Conservation (phyloP, 2,329 filamentous ascomycete species). For the Pestalotiopsis fici region DNA sequence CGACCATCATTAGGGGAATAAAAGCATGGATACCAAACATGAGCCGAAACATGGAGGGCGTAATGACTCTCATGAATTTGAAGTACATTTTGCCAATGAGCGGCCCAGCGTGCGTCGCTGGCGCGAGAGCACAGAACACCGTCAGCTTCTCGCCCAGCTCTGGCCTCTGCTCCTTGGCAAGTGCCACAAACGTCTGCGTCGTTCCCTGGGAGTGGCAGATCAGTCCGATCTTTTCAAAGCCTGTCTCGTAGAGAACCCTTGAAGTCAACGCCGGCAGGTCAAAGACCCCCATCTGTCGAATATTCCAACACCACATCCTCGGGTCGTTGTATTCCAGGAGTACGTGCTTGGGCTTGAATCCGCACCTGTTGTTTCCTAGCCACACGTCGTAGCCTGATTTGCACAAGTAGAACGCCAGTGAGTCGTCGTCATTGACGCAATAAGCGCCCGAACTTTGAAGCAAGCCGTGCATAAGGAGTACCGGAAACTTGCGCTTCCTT, state of each 20-base stretch:
- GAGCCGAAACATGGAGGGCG: conserved; percentile 72
- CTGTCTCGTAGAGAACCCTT: conserved; percentile 78
- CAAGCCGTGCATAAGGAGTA: conserved; percentile 85
- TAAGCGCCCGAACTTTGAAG: conserved; percentile 87
- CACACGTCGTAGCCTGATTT: conserved; percentile 94
- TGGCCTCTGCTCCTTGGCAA: conserved; percentile 87
- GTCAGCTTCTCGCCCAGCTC: conserved; percentile 81
- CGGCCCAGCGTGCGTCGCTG: conserved; percentile 86
- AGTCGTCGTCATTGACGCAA: conserved; percentile 87
- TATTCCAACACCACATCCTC: conserved; percentile 96
- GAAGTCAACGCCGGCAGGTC: conserved; percentile 82
- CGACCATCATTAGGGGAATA: conserved; percentile 89
- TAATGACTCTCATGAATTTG: conserved; percentile 84
- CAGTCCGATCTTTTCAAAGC: conserved; percentile 79
- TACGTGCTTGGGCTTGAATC: conserved; percentile 76
- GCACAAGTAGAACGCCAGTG: conserved; percentile 86
- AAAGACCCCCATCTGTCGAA: conserved; percentile 88
- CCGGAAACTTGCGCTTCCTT: conserved; percentile 69
- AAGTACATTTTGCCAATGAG: conserved; percentile 87
- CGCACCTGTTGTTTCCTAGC: conserved; percentile 92
- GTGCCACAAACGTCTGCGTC: conserved; percentile 81
- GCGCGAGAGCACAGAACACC: conserved; percentile 88
- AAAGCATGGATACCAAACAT: conserved; percentile 93
- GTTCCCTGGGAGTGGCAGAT: conserved; percentile 91
- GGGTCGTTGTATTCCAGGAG: conserved; percentile 74